Conservation (phyloP, 2,329 filamentous ascomycete genomes). For the Calonectria leucothoes region DNA sequence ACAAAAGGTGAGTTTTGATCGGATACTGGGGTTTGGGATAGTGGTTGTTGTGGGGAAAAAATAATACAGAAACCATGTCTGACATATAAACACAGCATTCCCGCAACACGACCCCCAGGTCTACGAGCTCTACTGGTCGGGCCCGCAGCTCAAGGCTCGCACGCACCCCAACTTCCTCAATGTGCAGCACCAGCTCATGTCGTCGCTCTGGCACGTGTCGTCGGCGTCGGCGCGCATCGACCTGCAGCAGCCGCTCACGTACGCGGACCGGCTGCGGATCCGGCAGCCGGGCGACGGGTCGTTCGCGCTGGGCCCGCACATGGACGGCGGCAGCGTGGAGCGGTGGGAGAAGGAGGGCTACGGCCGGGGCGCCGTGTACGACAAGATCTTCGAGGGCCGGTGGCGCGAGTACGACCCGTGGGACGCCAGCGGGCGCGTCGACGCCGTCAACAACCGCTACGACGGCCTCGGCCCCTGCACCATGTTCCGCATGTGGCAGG, state of each 20-base stretch:
- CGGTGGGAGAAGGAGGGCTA: constrained; percentile 80
- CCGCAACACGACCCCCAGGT: constrained; percentile 75
- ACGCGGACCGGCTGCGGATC: constrained; percentile 79
- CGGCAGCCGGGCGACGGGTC: constrained; percentile 76
- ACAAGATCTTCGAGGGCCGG: constrained; percentile 75
- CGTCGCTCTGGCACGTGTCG: constrained; percentile 68
- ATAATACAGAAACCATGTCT: neutral
- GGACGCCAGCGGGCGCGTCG: constrained; percentile 77
- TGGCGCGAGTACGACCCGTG: constrained; percentile 90
- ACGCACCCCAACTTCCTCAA: constrained; percentile 72
- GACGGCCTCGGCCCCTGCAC: constrained; percentile 84
- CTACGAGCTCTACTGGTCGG: constrained; percentile 82
- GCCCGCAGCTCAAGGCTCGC: constrained; percentile 75
- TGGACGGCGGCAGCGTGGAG: constrained; percentile 80
- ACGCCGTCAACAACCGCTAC: constrained; percentile 80
- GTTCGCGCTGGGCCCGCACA: constrained; percentile 79
- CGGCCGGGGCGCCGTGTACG: constrained; percentile 75
- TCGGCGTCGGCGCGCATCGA: constrained; percentile 61
- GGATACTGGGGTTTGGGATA: no score
- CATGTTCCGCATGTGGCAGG: constrained; percentile 91
- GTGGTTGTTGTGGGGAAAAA: no score
- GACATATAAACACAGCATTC: constrained; percentile 61
- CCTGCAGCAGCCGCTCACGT: constrained; percentile 68
- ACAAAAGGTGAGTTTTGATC: constrained; percentile 65
- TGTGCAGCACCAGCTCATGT: constrained; percentile 72